Evolutionary conservation across 2,329 filamentous ascomycete genomes (phyloP).

Genomic region (Aspergillus niger): DNA sequence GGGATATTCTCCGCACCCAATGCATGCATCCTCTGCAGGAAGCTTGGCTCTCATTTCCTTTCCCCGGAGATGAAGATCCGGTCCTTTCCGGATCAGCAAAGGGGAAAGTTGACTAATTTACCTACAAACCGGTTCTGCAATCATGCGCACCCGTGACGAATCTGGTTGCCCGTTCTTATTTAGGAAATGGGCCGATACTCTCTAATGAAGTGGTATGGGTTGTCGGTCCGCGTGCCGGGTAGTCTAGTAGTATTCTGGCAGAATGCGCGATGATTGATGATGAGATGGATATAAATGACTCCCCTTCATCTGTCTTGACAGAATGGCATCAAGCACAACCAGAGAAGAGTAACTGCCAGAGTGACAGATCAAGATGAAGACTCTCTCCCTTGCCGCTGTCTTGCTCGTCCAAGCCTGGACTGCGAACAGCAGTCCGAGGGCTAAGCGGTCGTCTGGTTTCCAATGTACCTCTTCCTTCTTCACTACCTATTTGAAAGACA

Average conservation of each 20-base stretch:
- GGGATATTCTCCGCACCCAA: conserved; percentile 10
- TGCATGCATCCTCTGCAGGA: not conserved
- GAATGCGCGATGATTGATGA: not conserved
- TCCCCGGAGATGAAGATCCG: not conserved
- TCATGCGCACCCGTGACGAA: conserved; percentile 13
- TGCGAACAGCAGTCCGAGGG: not conserved
- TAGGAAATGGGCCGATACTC: conserved; percentile 8
- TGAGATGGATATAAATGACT: not conserved
- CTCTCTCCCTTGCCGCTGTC: conserved; percentile 8
- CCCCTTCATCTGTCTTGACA: not conserved
- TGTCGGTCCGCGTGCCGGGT: too few relatives aligned
- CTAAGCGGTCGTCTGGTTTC: conserved; percentile 17
- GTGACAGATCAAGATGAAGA: conserved; percentile 6
- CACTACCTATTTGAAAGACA: not conserved
- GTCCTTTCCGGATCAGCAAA: not conserved
- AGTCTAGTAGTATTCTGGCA: not conserved
- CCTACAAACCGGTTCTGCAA: not conserved
- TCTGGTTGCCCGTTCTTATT: conserved; percentile 6
- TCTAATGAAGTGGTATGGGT: too few relatives aligned
- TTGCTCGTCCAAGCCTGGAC: conserved; percentile 11
- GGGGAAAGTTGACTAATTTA: not conserved
- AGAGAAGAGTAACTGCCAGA: too few relatives aligned
- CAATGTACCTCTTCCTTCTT: conserved; percentile 4
- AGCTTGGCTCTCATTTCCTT: not conserved
- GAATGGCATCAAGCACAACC: too few relatives aligned